These are phyloP conservation scores for Mytilinidion resinicola DNA, from an alignment of 495 filamentous ascomycete species.

Conservation along the genomic window DNA sequence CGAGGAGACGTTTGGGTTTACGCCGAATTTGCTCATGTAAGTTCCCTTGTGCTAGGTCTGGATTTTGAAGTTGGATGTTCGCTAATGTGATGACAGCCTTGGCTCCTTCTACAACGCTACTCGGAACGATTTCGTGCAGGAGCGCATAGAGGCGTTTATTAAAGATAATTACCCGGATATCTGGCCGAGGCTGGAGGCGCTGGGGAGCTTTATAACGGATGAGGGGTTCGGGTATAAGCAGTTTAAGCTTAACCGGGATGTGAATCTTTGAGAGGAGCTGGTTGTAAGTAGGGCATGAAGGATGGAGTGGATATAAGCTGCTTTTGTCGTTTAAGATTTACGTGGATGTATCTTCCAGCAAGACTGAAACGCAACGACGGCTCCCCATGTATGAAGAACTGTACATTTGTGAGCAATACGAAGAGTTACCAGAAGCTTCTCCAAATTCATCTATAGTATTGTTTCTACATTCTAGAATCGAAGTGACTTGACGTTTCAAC, in stretches of 20 bases:
- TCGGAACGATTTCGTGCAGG: constrained; percentile 51
- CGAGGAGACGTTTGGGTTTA: constrained; percentile 56
- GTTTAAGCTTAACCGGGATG: constrained; percentile 21
- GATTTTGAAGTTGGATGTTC: constrained; percentile 26
- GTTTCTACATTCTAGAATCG: no score
- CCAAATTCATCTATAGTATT: no score
- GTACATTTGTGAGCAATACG: no score
- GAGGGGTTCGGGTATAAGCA: constrained; percentile 23
- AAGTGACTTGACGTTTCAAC: no score
- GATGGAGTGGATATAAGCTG: no score
- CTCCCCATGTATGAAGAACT: no score
- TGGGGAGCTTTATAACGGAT: constrained; percentile 10
- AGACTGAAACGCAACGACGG: no score
- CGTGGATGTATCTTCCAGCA: no score
- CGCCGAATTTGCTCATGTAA: constrained; percentile 64
- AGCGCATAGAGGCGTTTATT: constrained; percentile 67
- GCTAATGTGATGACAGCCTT: constrained; percentile 44
- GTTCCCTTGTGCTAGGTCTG: constrained; percentile 34
- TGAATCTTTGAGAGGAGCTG: constrained; percentile 14
- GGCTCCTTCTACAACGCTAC: constrained; percentile 69
- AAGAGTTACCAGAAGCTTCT: no score
- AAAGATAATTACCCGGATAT: constrained; percentile 55
- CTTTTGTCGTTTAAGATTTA: no score
- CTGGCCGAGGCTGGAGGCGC: constrained; percentile 56
- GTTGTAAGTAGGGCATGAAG: not conserved